phyloP scores from a whole-genome alignment of 2,329 filamentous ascomycete genomes.

The Thelonectria rubi region DNA sequence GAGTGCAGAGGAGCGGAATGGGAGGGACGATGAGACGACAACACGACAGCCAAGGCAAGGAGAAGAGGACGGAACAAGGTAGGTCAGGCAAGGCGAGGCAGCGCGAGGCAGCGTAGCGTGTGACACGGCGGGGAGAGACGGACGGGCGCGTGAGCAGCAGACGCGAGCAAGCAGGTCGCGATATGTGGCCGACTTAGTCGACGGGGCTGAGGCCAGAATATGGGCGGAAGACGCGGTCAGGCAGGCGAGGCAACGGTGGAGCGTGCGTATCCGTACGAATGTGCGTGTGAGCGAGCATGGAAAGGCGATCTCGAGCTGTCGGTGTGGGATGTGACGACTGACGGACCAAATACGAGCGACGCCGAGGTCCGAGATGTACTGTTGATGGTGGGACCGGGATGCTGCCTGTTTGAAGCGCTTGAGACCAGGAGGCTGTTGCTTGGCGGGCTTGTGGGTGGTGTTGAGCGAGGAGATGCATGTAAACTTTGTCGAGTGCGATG shows the following conservation, averaged over 20 bases:
- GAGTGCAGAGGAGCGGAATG: not conserved
- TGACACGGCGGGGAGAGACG: slow-evolving; percentile 17
- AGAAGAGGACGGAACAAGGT: not conserved
- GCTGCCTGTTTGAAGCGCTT: slow-evolving; percentile 4
- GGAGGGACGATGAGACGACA: slow-evolving; percentile 20
- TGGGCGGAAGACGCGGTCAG: slow-evolving; percentile 22
- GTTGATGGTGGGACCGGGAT: slow-evolving; percentile 1
- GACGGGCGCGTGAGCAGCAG: slow-evolving; percentile 29
- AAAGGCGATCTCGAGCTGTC: slow-evolving; percentile 2
- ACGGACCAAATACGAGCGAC: slow-evolving; percentile 3
- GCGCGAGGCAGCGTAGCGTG: not conserved
- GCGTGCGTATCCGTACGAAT: not conserved
- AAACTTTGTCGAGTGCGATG: not conserved
- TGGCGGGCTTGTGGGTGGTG: not conserved
- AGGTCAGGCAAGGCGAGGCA: not conserved
- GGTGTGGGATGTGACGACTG: not conserved
- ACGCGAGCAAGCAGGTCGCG: slow-evolving; percentile 31
- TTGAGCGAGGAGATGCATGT: slow-evolving; percentile 3
- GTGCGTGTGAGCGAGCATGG: slow-evolving; percentile 1
- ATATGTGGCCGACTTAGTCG: slow-evolving; percentile 35
- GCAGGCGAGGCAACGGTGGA: slow-evolving; percentile 12
- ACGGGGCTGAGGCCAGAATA: slow-evolving; percentile 23
- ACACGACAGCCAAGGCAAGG: slow-evolving; percentile 15
- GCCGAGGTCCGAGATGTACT: not conserved
- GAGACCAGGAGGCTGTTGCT: not conserved